Evolutionary conservation across 768 basidiomycete genomes (phyloP).

Genomic region (Tricholomella constricta): DNA sequence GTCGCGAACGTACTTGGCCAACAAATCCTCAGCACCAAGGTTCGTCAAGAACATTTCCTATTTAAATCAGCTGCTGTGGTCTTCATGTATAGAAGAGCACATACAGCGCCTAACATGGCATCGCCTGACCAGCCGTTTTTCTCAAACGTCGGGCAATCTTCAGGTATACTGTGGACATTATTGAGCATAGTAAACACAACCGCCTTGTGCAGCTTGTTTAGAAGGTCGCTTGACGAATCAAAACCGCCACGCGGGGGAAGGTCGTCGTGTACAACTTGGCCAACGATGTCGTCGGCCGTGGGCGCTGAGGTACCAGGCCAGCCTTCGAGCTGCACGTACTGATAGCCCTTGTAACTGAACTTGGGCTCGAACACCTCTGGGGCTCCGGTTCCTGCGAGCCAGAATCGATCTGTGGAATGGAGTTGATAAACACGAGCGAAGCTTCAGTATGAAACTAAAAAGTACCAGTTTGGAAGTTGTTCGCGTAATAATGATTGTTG

Average conservation of each 20-base stretch:
- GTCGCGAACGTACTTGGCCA: constrained; percentile 30
- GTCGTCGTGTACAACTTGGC: constrained; percentile 25
- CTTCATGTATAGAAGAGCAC: background rate
- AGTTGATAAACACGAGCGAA: background rate
- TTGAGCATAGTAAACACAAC: constrained; percentile 24
- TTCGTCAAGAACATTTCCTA: constrained; percentile 33
- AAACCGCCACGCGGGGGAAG: constrained; percentile 19
- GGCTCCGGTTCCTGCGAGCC: constrained; percentile 25
- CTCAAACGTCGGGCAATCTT: constrained; percentile 31
- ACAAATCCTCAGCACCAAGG: constrained; percentile 26
- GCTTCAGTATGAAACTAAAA: background rate
- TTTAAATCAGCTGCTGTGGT: background rate
- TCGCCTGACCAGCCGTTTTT: constrained; percentile 36
- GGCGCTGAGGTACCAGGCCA: constrained; percentile 25
- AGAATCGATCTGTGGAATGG: constrained; percentile 19
- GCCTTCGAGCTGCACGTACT: constrained; percentile 25
- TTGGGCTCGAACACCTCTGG: constrained; percentile 25
- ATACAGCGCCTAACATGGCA: constrained; percentile 29
- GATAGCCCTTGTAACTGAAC: constrained; percentile 30
- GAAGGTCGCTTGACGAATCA: constrained; percentile 17
- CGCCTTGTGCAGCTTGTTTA: constrained; percentile 26
- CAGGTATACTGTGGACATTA: constrained; percentile 25
- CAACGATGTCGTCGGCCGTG: constrained; percentile 22
- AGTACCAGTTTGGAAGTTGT: constrained; percentile 27
- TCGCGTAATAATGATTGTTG: constrained; percentile 21